Conservation (phyloP, 768 basidiomycete species). For the Leccinum pellstonianum region DNA sequence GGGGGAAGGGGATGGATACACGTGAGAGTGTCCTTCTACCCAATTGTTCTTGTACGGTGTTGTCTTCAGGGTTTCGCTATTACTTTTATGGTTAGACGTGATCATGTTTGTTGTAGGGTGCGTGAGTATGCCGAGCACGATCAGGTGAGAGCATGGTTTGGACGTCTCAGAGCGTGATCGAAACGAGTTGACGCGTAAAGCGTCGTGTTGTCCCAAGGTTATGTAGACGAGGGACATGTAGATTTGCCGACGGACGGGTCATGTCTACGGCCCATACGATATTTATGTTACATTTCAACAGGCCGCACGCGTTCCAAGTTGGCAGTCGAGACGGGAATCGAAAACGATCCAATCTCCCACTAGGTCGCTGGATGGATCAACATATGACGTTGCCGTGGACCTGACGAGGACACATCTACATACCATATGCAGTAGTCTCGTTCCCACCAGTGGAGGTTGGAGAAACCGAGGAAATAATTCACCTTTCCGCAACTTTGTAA, state of each 20-base stretch:
- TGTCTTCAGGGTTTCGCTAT: not conserved
- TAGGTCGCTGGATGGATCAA: constrained; percentile 12
- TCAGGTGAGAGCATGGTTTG: not conserved
- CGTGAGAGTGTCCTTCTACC: not conserved
- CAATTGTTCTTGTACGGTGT: not conserved
- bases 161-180: not conserved
- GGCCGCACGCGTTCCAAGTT: not conserved
- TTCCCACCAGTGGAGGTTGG: not conserved
- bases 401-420: not conserved
- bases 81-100: not conserved
- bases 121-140: constrained; percentile 5
- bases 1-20: not conserved
- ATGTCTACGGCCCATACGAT: too few relatives aligned
- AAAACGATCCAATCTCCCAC: constrained; percentile 7
- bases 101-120: constrained; percentile 13
- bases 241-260: not conserved
- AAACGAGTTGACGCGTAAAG: constrained; percentile 15
- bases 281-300: too few relatives aligned
- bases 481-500: constrained; percentile 17
- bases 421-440: not conserved
- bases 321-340: not conserved
- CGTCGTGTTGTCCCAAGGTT: not conserved
- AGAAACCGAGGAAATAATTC: not conserved
- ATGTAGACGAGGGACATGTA: too few relatives aligned
- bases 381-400: constrained; percentile 9